These are phyloP conservation scores for Tetrahymena elliotti DNA, from an alignment of 73 alveolate genomes.

Conservation along the genomic window DNA sequence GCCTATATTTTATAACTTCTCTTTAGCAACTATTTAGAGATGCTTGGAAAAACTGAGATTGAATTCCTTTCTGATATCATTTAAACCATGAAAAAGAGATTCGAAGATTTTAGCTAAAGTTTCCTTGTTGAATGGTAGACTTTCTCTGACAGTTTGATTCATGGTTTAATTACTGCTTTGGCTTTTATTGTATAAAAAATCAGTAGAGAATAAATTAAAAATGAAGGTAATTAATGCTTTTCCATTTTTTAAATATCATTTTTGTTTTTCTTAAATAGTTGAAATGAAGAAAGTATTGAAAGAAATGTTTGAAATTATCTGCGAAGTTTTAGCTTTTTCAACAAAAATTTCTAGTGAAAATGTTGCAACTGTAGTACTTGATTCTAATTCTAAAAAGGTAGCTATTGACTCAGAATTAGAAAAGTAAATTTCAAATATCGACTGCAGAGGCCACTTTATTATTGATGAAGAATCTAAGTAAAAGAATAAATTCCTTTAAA, in stretches of 20 bases:
- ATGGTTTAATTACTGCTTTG: slow-evolving; percentile 21
- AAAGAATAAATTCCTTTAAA: slow-evolving; percentile 11
- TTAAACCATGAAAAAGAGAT: not conserved
- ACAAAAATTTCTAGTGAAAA: slow-evolving; percentile 31
- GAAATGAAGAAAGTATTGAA: not conserved
- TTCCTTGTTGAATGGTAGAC: not conserved
- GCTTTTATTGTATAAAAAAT: slow-evolving; percentile 8
- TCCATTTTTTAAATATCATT: not conserved
- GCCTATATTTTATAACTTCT: not conserved
- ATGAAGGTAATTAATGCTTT: not conserved
- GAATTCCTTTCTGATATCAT: not conserved
- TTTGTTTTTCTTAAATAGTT: not conserved
- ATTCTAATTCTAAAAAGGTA: slow-evolving; percentile 3
- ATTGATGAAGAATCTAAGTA: not conserved
- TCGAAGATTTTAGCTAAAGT: not conserved
- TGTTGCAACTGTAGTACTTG: slow-evolving; percentile 25
- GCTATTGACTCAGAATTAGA: not conserved
- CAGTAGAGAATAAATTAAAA: not conserved
- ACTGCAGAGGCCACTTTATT: slow-evolving; percentile 41
- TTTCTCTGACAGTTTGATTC: not conserved
- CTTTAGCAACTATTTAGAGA: not conserved
- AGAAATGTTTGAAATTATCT: not conserved
- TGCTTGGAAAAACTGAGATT: not conserved
- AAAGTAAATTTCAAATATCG: slow-evolving; percentile 5
- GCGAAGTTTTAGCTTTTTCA: slow-evolving; percentile 19